phyloP scores from a whole-genome alignment of 202 grass and related monocot species.

The Dendrocalamus latiflorus region DNA sequence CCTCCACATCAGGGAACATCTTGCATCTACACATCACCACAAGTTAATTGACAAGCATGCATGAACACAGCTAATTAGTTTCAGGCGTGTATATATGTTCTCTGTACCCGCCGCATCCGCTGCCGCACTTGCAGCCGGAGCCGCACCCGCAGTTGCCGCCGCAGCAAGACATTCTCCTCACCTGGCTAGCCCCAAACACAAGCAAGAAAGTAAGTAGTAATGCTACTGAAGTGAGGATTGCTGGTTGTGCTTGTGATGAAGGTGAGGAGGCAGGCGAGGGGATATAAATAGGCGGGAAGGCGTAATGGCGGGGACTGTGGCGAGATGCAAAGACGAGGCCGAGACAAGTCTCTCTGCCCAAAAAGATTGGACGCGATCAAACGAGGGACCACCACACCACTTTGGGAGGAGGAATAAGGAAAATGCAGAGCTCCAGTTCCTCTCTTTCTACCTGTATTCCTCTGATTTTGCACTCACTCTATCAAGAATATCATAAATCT shows the following conservation, averaged over 20 bases:
- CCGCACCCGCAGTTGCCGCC: constrained; percentile 68
- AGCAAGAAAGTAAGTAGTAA: neutral
- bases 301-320: neutral
- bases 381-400: constrained; percentile 22
- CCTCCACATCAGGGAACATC: constrained; percentile 58
- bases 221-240: neutral
- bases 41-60: neutral
- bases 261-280: neutral
- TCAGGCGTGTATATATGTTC: neutral
- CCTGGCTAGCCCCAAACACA: neutral
- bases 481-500: too few relatives aligned
- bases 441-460: neutral
- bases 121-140: constrained; percentile 51
- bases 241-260: constrained; percentile 23
- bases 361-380: constrained; percentile 42
- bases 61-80: neutral
- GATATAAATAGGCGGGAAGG: constrained; percentile 42
- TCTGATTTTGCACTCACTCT: neutral
- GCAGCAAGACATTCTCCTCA: constrained; percentile 70
- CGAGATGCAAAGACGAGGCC: neutral
- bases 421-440: neutral
- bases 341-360: neutral
- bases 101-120: constrained; percentile 55
- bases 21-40: constrained; percentile 40
- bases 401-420: constrained; percentile 17